Base-by-base conservation (phyloP, 2,329 filamentous ascomycete species). In the Talaromyces sp. region DNA sequence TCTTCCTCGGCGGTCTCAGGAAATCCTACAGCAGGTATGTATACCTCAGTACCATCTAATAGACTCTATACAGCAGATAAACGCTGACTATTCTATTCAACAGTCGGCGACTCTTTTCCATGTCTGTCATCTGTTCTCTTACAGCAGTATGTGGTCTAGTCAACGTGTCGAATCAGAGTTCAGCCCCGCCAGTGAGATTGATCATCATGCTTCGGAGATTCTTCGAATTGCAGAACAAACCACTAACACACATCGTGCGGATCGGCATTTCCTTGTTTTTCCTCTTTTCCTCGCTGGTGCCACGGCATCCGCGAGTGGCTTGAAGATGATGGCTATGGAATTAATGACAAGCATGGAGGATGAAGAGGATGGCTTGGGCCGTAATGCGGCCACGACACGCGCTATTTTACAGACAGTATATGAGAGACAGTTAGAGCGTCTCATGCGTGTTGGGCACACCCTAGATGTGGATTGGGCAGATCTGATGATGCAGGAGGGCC, bases 231-330 rank as follows among this genome's bases (percentile, higher is more conserved):
- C 76, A 5, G 68, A 73, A 27, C 66, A 69, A 9, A 73, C 78
- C 1, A 62, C 77, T 4, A 67, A 70, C 16, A 65, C 66, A 2
- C 68, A 68, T 4, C 71, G 72, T 10, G 69, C 73, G 13, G 73
- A 78, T 40, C 71, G 74, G 14, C 73, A 77, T 19, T 79, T 78
- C 51, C 63, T 80, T 4, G 71, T 81, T 2, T 83, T 84, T 55
- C 80, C 82, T 0, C 58, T 83, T 0, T 83, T 84, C 61, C 75
- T 84, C 52, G 79, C 80, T 0, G 82, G 81, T 10, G 63, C 64
- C 3, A 73, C 77, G 16, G 75, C 76, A 2, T 67, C 63, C 0
- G 70, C 75, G 20, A 67, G 67, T 8, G 69, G 68, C 4, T 70
- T 77, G 17, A 80, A 82, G 61, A 69, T 70, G 48, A 69, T 73